Conservation (phyloP, 352 stramenopile species). For the Phytophthora pseudosyringae region DNA sequence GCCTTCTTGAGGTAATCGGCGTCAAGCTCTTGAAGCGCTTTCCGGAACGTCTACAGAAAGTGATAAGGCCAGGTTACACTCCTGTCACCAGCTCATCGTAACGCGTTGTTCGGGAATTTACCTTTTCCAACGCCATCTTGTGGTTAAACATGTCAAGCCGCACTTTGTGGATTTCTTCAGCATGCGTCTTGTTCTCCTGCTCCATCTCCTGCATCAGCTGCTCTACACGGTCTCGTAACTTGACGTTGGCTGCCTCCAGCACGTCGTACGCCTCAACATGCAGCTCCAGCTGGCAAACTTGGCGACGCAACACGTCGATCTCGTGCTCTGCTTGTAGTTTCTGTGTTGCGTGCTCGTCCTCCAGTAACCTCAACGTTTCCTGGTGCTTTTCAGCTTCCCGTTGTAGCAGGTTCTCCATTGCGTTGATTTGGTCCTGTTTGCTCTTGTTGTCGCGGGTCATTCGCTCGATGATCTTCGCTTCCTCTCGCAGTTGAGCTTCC, state of each 20-base stretch:
- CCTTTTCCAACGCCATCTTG: constrained; percentile 86
- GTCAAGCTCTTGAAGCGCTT: constrained; percentile 76
- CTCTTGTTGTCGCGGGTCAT: constrained; percentile 78
- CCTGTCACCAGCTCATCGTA: neutral
- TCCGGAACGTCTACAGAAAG: constrained; percentile 63
- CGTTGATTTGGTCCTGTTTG: constrained; percentile 76
- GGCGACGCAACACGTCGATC: constrained; percentile 62
- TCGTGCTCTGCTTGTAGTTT: constrained; percentile 65
- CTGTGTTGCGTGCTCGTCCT: constrained; percentile 68
- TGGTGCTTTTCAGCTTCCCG: constrained; percentile 73
- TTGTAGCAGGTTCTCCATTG: constrained; percentile 67
- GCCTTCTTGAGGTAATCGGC: constrained; percentile 83
- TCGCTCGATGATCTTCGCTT: constrained; percentile 84
- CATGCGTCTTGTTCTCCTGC: constrained; percentile 63
- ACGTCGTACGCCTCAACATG: constrained; percentile 79
- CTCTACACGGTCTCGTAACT: constrained; percentile 61
- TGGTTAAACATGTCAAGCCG: constrained; percentile 87
- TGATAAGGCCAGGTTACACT: neutral
- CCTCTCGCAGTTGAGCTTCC: constrained; percentile 74
- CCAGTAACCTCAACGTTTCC: constrained; percentile 55
- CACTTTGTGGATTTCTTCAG: constrained; percentile 80
- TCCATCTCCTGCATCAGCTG: constrained; percentile 74
- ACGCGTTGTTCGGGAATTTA: constrained; percentile 15
- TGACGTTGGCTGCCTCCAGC: constrained; percentile 61
- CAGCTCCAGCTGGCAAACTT: constrained; percentile 65